Evolutionary conservation across 1,139 yeast species (phyloP).

Genomic region (Blastobotrys apis): DNA sequence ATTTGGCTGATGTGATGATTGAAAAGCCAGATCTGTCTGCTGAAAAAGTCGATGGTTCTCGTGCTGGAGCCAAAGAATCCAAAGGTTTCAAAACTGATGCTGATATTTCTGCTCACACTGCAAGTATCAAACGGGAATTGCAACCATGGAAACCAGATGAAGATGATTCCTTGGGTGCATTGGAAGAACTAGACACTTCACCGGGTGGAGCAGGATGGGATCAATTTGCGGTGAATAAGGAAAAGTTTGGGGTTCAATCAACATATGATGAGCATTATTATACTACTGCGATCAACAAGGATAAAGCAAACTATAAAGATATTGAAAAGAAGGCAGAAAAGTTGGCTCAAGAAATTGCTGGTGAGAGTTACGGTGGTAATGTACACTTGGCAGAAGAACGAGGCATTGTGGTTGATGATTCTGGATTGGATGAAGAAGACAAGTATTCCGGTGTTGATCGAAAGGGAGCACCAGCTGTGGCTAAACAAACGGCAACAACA

Average conservation of each 20-base stretch:
- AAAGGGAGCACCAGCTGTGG: neutral
- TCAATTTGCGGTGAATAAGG: conserved; percentile 86
- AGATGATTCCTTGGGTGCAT: conserved; percentile 31
- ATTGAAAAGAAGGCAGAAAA: conserved; percentile 67
- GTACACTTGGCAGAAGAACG: conserved; percentile 89
- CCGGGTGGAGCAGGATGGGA: conserved; percentile 61
- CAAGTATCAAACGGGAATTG: conserved; percentile 59
- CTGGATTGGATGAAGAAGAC: conserved; percentile 92
- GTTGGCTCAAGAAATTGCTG: conserved; percentile 79
- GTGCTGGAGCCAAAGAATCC: conserved; percentile 10
- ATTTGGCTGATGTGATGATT: conserved; percentile 59
- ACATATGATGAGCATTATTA: conserved; percentile 85
- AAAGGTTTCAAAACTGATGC: conserved; percentile 69
- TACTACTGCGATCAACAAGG: conserved; percentile 75
- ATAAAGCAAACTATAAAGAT: conserved; percentile 67
- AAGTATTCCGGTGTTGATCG: conserved; percentile 83
- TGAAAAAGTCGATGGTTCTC: conserved; percentile 17
- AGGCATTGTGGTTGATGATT: conserved; percentile 70
- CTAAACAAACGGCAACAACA: no score
- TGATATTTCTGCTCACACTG: conserved; percentile 57
- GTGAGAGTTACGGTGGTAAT: conserved; percentile 58
- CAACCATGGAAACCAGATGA: conserved; percentile 84
- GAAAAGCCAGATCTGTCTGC: conserved; percentile 41
- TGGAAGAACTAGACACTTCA: conserved; percentile 44
- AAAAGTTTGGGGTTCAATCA: conserved; percentile 82